These are phyloP conservation scores for Epicoccum nigrum DNA, from an alignment of 2,329 filamentous ascomycete genomes.

Conservation along the genomic window DNA sequence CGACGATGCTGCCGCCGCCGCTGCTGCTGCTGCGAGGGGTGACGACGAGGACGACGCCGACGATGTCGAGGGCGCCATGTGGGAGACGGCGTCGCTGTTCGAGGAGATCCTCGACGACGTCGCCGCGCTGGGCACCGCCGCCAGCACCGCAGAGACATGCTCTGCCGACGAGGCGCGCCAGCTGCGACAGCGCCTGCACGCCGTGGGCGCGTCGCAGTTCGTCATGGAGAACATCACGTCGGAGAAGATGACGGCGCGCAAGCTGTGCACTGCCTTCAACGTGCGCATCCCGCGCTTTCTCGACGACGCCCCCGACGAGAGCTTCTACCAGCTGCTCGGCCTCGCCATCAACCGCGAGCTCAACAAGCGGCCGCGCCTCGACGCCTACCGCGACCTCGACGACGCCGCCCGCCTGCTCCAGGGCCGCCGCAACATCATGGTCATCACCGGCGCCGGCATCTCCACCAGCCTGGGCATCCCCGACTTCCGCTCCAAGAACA, in stretches of 20 bases:
- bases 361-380: conserved; percentile 78
- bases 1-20: no score
- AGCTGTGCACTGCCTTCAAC: conserved; percentile 84
- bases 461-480: conserved; percentile 96
- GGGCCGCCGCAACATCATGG: conserved; percentile 81
- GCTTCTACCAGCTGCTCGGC: conserved; percentile 76
- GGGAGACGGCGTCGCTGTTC: conserved; percentile 42
- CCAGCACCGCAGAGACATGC: conserved; percentile 35
- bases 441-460: conserved; percentile 94
- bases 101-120: conserved; percentile 45
- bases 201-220: conserved; percentile 79
- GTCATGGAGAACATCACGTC: conserved; percentile 63
- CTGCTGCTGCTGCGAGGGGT: no score
- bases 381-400: conserved; percentile 81
- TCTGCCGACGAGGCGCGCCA: conserved; percentile 63
- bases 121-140: conserved; percentile 36
- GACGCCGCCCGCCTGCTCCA: conserved; percentile 82
- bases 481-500: conserved; percentile 93
- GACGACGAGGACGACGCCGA: conserved; percentile 19
- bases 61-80: conserved; percentile 32
- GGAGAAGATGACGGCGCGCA: conserved; percentile 75
- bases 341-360: conserved; percentile 81
- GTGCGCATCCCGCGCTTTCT: conserved; percentile 76
- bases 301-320: conserved; percentile 73
- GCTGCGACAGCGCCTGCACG: conserved; percentile 73